Evolutionary conservation across 768 basidiomycete genomes (phyloP), one percentile per base, ranked within the genome.

Genomic region (Kwoniella mangroviensis): DNA sequence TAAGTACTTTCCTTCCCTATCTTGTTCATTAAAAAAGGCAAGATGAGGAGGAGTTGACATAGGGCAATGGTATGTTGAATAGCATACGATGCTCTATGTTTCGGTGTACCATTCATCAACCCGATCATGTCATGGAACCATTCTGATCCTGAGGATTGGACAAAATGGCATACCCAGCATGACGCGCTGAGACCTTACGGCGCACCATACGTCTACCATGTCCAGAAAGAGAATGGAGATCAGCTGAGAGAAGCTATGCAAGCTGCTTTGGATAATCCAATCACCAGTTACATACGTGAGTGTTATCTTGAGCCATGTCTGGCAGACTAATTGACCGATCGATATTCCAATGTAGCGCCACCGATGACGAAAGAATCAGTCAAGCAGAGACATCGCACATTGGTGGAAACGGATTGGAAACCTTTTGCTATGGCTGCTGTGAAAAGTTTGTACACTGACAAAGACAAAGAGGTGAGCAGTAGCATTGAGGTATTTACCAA

Each of bases 21-120:
- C 6, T 6, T 40, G 57, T 3, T 40, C 57, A 45, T 28, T 28
- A 28, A 28, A 28, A 28, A 28, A 28, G 6, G 34, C 9, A 34
- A 34, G 6, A 34, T 34, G 6, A 34, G 3, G 34, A 4, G 34
- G 4, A 34, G 34, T 7, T 34, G 1, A 34, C 34, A 3, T 34
- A 4, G 4, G 0, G 34, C 9, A 7, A 34, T 34, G 34, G 1
- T 34, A 6, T 6, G 9, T 34, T 34, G 34, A 34, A 6, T 61
- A 65, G 73, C 75, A 1, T 73, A 71, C 57, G 75, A 76, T 43
- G 75, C 65, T 12, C 56, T 76, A 4, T 76, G 75, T 58, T 59
- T 78, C 19, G 70, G 70, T 56, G 67, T 81, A 4, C 82, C 82
- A 2, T 83, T 83, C 67, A 75, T 83, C 69, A 81, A 81, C 62